Conservation (phyloP, 1,284 basidiomycete genomes). For the Malassezia dermatis region DNA sequence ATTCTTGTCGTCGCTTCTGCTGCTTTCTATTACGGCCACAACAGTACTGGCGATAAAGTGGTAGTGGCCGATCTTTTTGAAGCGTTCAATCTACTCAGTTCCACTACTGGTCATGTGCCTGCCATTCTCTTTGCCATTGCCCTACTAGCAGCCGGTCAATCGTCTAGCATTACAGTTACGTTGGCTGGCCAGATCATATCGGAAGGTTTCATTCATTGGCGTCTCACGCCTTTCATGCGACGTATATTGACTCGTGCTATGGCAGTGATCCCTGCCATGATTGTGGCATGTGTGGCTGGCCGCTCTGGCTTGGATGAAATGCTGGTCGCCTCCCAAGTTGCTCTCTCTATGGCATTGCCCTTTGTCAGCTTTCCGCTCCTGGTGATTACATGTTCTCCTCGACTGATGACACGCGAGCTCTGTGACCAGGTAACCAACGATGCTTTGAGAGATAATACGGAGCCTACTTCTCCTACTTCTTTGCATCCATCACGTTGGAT, state of each 20-base stretch:
- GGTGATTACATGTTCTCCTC: conserved; percentile 23
- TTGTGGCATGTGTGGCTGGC: conserved; percentile 67
- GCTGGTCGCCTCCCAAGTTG: conserved; percentile 77
- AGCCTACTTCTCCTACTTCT: neutral
- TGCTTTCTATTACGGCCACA: conserved; percentile 40
- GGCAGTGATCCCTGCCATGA: conserved; percentile 73
- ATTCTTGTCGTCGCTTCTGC: conserved; percentile 56
- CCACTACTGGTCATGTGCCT: conserved; percentile 23
- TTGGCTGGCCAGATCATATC: conserved; percentile 82
- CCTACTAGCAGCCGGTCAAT: conserved; percentile 65
- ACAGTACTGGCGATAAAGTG: conserved; percentile 17
- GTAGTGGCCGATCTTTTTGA: conserved; percentile 37
- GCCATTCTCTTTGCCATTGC: conserved; percentile 43
- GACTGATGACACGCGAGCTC: conserved; percentile 18
- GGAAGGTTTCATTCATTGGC: conserved; percentile 88
- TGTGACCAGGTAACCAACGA: neutral
- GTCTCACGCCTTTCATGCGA: conserved; percentile 67
- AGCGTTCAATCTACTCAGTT: conserved; percentile 34
- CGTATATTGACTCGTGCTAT: conserved; percentile 73
- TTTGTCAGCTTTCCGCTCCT: conserved; percentile 49
- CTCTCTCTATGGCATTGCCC: conserved; percentile 75
- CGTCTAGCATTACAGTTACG: conserved; percentile 82
- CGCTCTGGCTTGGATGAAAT: conserved; percentile 65
- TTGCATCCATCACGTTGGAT: neutral
- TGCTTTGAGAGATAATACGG: neutral